Evolutionary conservation across 2,329 filamentous ascomycete species (phyloP).

Genomic region (Emericellopsis cladophorae): DNA sequence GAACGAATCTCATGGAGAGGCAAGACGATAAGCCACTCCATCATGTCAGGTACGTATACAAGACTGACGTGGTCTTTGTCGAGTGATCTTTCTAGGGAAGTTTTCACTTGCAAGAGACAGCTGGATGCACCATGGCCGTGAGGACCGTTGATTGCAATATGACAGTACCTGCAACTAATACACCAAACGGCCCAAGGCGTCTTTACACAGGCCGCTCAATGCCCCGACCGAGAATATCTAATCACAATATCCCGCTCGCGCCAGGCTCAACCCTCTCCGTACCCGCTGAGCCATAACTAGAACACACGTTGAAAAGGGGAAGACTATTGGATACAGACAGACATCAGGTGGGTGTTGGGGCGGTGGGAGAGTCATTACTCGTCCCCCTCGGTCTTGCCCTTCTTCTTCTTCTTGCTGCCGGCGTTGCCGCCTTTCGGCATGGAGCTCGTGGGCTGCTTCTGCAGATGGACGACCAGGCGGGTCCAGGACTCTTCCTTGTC

Average conservation of each 20-base stretch:
- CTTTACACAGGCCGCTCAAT: conserved; percentile 9
- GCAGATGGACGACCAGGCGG: conserved; percentile 74
- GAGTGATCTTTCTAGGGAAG: too few relatives aligned
- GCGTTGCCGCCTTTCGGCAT: conserved; percentile 28
- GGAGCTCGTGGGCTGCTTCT: conserved; percentile 49
- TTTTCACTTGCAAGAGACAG: too few relatives aligned
- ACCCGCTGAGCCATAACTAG: conserved; percentile 5
- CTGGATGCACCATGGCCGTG: too few relatives aligned
- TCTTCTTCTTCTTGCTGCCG: conserved; percentile 63
- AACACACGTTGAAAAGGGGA: conserved; percentile 15
- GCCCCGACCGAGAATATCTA: conserved; percentile 23
- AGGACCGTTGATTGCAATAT: too few relatives aligned
- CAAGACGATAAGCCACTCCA: too few relatives aligned
- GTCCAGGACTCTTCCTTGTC: conserved; percentile 88
- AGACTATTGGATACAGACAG: conserved; percentile 27
- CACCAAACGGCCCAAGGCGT: neutral
- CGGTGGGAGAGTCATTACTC: conserved; percentile 11
- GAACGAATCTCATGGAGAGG: too few relatives aligned
- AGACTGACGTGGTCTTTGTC: too few relatives aligned
- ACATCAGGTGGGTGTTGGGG: conserved; percentile 13
- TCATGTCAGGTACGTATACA: too few relatives aligned
- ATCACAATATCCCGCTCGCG: conserved; percentile 29
- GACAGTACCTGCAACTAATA: too few relatives aligned
- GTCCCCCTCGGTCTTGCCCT: conserved; percentile 26
- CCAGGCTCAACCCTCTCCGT: conserved; percentile 10